Evolutionary conservation across 768 basidiomycete species (phyloP).

Genomic region (Boletus fagicola): DNA sequence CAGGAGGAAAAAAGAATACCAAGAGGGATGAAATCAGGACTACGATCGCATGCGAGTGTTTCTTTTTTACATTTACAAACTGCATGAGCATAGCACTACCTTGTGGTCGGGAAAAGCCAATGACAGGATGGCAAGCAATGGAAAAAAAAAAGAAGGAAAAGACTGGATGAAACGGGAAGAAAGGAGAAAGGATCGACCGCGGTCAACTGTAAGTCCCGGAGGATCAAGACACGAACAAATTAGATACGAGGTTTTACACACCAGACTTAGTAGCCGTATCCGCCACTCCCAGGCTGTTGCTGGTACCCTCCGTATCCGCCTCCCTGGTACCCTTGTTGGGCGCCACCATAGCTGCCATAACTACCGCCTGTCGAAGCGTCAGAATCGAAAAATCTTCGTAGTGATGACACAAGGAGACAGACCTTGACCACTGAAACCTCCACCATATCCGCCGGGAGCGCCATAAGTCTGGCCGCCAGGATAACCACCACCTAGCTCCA

Average conservation of each 20-base stretch:
- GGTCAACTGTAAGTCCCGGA: not conserved
- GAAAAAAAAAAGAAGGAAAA: not conserved
- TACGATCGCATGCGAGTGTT: conserved; percentile 5
- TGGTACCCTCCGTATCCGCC: conserved; percentile 29
- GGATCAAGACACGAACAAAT: not conserved
- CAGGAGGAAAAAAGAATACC: not conserved
- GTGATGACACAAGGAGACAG: not conserved
- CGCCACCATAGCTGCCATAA: conserved; percentile 14
- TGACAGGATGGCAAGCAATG: not conserved
- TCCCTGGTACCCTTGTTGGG: conserved; percentile 21
- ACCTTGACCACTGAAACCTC: conserved; percentile 19
- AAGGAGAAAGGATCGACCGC: not conserved
- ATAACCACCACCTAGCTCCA: conserved; percentile 28
- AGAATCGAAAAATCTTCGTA: not conserved
- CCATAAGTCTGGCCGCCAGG: conserved; percentile 28
- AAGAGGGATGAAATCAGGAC: not conserved
- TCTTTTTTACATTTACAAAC: conserved; percentile 23
- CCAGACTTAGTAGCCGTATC: conserved; percentile 28
- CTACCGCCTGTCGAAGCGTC: conserved; percentile 3
- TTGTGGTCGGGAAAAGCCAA: conserved; percentile 2
- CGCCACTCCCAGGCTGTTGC: conserved; percentile 22
- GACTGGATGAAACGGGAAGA: not conserved
- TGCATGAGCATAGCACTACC: conserved; percentile 12
- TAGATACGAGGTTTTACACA: not conserved
- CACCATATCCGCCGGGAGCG: conserved; percentile 24